These are phyloP conservation scores for Spergularia azorica DNA, from an alignment of 179 eudicot species.

Conservation along the genomic window DNA sequence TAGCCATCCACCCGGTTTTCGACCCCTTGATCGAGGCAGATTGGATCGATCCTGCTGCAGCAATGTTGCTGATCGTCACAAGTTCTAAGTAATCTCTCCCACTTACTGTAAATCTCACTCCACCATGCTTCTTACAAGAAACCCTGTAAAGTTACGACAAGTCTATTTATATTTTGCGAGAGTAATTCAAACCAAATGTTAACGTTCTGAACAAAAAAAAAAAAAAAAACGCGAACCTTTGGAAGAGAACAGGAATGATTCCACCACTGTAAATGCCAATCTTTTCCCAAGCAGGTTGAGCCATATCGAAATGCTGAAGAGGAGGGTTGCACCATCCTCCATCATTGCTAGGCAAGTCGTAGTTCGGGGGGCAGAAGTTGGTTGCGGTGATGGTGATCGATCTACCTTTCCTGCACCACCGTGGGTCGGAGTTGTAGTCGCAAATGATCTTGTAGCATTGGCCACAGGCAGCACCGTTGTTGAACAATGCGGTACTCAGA, in stretches of 20 bases:
- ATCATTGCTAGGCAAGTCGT: conserved; percentile 39
- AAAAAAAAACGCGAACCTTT: conserved; percentile 38
- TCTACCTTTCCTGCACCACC: conserved; percentile 52
- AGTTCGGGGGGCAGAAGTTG: conserved; percentile 76
- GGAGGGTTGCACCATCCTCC: conserved; percentile 89
- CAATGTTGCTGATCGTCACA: conserved; percentile 60
- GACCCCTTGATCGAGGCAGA: conserved; percentile 64
- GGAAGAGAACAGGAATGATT: conserved; percentile 57
- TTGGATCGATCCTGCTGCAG: conserved; percentile 56
- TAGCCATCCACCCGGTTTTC: conserved; percentile 47
- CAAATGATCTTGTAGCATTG: conserved; percentile 65
- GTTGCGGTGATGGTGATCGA: conserved; percentile 67
- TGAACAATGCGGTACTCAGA: conserved; percentile 65
- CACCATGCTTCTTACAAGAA: conserved; percentile 61
- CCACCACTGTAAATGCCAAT: conserved; percentile 68
- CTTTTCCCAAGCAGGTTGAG: conserved; percentile 76
- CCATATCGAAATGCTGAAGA: conserved; percentile 72
- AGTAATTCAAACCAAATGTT: too few relatives aligned
- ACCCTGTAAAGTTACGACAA: conserved; percentile 35
- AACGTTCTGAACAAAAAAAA: too few relatives aligned
- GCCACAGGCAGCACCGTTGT: conserved; percentile 66
- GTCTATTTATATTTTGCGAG: too few relatives aligned
- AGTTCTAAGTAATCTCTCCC: conserved; percentile 71
- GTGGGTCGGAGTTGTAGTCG: conserved; percentile 41
- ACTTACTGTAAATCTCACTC: conserved; percentile 60